phyloP scores from a whole-genome alignment of 768 basidiomycete genomes.

The Auricularia auricula-judae region DNA sequence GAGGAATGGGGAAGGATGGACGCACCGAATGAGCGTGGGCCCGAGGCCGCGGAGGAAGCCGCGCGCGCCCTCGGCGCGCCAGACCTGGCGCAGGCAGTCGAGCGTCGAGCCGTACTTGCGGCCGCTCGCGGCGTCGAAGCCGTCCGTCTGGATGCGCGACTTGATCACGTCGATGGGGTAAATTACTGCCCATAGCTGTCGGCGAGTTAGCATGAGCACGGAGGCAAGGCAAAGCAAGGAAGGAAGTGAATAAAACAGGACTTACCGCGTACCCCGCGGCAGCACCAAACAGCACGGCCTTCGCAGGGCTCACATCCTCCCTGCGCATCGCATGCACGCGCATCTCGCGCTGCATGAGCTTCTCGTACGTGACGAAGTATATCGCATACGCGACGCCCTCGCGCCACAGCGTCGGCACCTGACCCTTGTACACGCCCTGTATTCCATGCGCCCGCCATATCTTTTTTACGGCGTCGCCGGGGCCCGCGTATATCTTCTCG shows the following conservation, averaged over 20 bases:
- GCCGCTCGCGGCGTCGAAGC: constrained; percentile 60
- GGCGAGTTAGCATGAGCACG: constrained; percentile 4
- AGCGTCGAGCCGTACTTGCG: constrained; percentile 76
- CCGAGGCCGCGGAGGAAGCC: constrained; percentile 88
- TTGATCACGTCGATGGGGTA: constrained; percentile 97
- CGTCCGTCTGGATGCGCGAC: constrained; percentile 92
- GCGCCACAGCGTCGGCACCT: constrained; percentile 75
- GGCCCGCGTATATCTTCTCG: constrained; percentile 67
- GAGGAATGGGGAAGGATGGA: constrained; percentile 10
- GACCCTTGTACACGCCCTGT: constrained; percentile 85
- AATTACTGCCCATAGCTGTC: constrained; percentile 78
- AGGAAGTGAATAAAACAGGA: constrained; percentile 19
- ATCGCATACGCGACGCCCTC: constrained; percentile 75
- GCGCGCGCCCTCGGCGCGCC: constrained; percentile 67
- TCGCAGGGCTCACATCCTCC: constrained; percentile 54
- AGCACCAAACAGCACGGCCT: constrained; percentile 80
- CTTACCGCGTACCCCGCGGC: constrained; percentile 84
- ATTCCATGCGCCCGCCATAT: constrained; percentile 69
- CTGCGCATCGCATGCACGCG: constrained; percentile 13
- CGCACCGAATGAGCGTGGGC: constrained; percentile 83
- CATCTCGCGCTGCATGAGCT: constrained; percentile 81
- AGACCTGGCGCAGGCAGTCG: constrained; percentile 75
- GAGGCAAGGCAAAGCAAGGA: not conserved
- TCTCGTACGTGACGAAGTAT: constrained; percentile 91
- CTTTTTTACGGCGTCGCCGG: constrained; percentile 79